Percentiles rank a stretch among this genome's conserved stretches.
These are phyloP conservation scores for Mycena metata DNA, from an alignment of 768 basidiomycete genomes.

Conservation along the genomic window DNA sequence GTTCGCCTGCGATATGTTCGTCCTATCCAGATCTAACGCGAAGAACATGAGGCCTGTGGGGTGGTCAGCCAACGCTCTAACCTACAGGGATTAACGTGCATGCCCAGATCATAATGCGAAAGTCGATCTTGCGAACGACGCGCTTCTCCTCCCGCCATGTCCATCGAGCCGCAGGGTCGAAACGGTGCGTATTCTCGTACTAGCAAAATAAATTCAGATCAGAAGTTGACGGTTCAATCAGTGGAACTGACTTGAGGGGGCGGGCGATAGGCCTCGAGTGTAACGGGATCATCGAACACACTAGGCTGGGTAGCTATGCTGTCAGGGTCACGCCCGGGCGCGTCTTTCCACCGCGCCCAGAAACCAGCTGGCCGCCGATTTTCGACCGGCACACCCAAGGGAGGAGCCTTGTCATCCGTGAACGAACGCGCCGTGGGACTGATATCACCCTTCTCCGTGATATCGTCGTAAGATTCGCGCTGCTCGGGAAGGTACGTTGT, in stretches of 20 bases:
- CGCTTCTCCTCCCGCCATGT: constrained; percentile 77
- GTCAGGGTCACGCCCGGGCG: constrained; percentile 55
- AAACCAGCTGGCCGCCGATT: constrained; percentile 41
- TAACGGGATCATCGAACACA: constrained; percentile 70
- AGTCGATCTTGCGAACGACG: constrained; percentile 72
- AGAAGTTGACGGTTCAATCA: too few species aligned
- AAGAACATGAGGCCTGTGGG: constrained; percentile 68
- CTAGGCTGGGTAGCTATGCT: constrained; percentile 71
- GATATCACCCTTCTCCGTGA: constrained; percentile 18
- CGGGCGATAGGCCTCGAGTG: constrained; percentile 65
- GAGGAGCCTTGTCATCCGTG: constrained; percentile 39
- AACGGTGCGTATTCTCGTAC: constrained; percentile 74
- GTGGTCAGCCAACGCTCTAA: neutral
- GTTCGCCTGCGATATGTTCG: constrained; percentile 76
- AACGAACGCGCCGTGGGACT: constrained; percentile 22
- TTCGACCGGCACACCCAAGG: constrained; percentile 51
- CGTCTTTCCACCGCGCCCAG: constrained; percentile 47
- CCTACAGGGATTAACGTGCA: constrained; percentile 38
- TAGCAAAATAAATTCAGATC: neutral
- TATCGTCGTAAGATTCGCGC: constrained; percentile 20
- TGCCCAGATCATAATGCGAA: constrained; percentile 72
- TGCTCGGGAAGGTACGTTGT: constrained; percentile 24
- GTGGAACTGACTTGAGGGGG: constrained; percentile 47
- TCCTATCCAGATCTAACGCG: constrained; percentile 68
- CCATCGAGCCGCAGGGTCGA: constrained; percentile 77